These are phyloP conservation scores for Acanthamoeba healyi DNA, from an alignment of 208 protist species.

Conservation along the genomic window DNA sequence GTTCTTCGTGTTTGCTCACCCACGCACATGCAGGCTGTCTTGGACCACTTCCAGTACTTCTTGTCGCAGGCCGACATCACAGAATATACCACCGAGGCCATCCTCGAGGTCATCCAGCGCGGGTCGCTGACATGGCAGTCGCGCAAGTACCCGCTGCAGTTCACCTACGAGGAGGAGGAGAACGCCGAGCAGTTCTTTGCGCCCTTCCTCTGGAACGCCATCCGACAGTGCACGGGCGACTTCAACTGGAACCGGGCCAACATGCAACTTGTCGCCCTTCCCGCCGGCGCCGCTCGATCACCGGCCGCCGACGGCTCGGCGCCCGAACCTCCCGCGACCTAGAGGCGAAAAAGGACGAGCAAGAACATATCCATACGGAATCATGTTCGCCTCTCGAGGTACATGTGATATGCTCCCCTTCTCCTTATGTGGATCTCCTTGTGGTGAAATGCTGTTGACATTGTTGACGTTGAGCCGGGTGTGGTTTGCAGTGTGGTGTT, in stretches of 20 bases:
- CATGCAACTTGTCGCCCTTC: not conserved
- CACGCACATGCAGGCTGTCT: constrained; percentile 19
- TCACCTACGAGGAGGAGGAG: constrained; percentile 66
- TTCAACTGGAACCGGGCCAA: constrained; percentile 21
- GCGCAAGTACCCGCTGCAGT: constrained; percentile 68
- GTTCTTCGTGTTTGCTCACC: not conserved
- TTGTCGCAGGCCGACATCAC: not conserved
- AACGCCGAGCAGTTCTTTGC: constrained; percentile 51
- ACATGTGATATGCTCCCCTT: too few species aligned
- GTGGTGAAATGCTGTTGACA: too few species aligned
- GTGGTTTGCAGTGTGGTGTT: too few species aligned
- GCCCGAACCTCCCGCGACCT: too few species aligned
- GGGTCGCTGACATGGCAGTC: constrained; percentile 34
- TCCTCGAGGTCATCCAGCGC: constrained; percentile 58
- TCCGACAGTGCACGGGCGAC: not conserved
- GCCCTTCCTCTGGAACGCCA: constrained; percentile 36
- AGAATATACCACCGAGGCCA: constrained; percentile 8
- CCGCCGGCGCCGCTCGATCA: not conserved
- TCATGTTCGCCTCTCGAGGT: too few species aligned
- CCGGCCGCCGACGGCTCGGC: not conserved
- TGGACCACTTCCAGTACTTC: constrained; percentile 39
- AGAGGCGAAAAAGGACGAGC: too few species aligned
- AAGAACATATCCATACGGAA: too few species aligned
- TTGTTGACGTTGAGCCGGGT: too few species aligned
- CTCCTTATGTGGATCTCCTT: too few species aligned